These are phyloP conservation scores for Cryphonectria parasitica DNA, from an alignment of 2,329 filamentous ascomycete species.

Conservation along the genomic window DNA sequence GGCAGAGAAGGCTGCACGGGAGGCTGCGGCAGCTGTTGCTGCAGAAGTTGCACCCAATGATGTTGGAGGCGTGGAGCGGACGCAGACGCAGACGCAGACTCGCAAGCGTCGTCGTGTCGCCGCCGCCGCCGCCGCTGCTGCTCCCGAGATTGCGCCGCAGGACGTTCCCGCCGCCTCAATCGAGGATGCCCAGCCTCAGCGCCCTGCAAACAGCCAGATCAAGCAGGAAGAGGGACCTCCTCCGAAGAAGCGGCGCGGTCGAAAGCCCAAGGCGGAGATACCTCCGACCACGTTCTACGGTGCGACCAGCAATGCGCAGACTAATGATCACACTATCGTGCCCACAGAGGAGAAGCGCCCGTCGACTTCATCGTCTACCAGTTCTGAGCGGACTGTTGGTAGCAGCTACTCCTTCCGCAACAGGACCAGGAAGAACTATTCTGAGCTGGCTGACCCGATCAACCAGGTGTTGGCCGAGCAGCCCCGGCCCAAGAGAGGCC, in stretches of 20 bases:
- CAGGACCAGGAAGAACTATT: constrained; percentile 59
- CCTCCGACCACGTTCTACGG: constrained; percentile 36
- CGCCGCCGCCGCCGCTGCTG: constrained; percentile 1
- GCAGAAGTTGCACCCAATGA: constrained; percentile 3
- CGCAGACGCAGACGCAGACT: constrained; percentile 16
- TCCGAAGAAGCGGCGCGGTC: constrained; percentile 32
- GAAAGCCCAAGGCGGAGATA: constrained; percentile 32
- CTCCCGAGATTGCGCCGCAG: constrained; percentile 1
- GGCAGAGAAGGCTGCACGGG: constrained; percentile 21
- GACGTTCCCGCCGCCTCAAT: constrained; percentile 24
- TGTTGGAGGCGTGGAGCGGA: constrained; percentile 9
- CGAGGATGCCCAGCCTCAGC: constrained; percentile 14
- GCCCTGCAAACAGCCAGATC: neutral
- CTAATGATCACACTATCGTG: constrained; percentile 39
- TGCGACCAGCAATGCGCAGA: constrained; percentile 37
- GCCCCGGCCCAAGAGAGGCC: constrained; percentile 40
- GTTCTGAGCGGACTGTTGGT: constrained; percentile 51
- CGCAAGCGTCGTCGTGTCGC: constrained; percentile 27
- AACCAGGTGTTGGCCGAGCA: constrained; percentile 42
- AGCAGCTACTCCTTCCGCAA: constrained; percentile 59
- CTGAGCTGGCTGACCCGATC: constrained; percentile 50
- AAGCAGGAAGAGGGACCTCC: constrained; percentile 29
- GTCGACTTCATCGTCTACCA: constrained; percentile 57
- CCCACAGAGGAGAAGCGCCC: constrained; percentile 54
- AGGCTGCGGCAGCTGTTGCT: constrained; percentile 3